These are phyloP conservation scores for Platanthera zijinensis DNA, from an alignment of 106 monocot species.

Conservation along the genomic window DNA sequence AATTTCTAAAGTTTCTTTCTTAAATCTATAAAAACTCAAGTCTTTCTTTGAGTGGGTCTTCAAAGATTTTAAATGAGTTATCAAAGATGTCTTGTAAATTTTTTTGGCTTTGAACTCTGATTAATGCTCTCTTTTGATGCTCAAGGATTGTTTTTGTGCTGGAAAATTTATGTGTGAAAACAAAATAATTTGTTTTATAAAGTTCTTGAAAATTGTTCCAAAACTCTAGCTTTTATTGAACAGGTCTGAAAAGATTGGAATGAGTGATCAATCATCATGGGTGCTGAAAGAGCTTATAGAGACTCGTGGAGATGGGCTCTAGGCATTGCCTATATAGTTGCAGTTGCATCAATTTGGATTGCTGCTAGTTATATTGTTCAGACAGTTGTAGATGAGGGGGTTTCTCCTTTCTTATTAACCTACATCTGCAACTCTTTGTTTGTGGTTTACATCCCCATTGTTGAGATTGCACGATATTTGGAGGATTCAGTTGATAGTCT, in stretches of 20 bases:
- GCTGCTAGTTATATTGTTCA: slow-evolving; percentile 92
- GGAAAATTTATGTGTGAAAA: not conserved
- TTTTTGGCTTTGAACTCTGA: not conserved
- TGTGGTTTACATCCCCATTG: slow-evolving; percentile 74
- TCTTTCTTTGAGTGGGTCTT: not conserved
- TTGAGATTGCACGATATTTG: slow-evolving; percentile 51
- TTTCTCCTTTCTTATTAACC: slow-evolving; percentile 85
- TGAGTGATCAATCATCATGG: slow-evolving; percentile 8
- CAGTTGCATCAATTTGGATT: slow-evolving; percentile 89
- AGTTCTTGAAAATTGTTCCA: not conserved
- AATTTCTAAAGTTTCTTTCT: too few species aligned
- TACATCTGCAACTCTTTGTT: slow-evolving; percentile 95
- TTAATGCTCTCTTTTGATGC: too few species aligned
- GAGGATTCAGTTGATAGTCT: slow-evolving; percentile 41
- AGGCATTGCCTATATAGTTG: slow-evolving; percentile 66
- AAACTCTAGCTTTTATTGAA: not conserved
- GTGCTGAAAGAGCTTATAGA: not conserved
- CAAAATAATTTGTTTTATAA: not conserved
- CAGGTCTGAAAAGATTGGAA: slow-evolving; percentile 5
- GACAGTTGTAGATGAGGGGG: slow-evolving; percentile 75
- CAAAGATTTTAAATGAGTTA: not conserved
- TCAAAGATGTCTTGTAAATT: not conserved
- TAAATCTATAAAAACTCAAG: too few species aligned
- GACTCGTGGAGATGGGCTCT: slow-evolving; percentile 63
- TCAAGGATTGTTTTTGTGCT: not conserved